Evolutionary conservation across 2,329 filamentous ascomycete genomes (phyloP).

Genomic region (Trichoderma sp.): DNA sequence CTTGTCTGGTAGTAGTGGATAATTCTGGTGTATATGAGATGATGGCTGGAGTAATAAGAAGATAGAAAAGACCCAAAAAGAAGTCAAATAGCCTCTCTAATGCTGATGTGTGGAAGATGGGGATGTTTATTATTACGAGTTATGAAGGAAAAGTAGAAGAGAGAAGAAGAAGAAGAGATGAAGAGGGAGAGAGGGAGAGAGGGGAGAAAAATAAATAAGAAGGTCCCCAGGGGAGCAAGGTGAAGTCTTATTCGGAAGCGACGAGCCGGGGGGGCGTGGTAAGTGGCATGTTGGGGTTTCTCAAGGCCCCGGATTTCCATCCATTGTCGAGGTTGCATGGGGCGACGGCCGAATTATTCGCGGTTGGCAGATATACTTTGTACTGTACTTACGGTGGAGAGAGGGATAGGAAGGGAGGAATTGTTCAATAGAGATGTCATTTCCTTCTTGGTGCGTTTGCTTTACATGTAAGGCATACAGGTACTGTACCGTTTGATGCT

Average conservation of each 20-base stretch:
- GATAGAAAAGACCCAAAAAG: neutral
- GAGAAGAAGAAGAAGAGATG: neutral
- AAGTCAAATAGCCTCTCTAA: neutral
- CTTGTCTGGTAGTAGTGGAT: slow-evolving; percentile 23
- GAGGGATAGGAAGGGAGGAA: neutral
- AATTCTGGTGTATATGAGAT: neutral
- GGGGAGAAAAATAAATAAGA: slow-evolving; percentile 9
- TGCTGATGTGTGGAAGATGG: neutral
- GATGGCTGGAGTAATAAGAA: neutral
- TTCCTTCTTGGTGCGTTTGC: too few species aligned
- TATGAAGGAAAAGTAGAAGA: neutral
- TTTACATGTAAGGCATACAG: neutral
- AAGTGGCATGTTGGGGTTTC: slow-evolving; percentile 15
- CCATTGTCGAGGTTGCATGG: slow-evolving; percentile 3
- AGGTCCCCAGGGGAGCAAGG: neutral
- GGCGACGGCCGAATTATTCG: neutral
- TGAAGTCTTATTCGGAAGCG: slow-evolving; percentile 18
- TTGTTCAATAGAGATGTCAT: too few species aligned
- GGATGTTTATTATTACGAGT: neutral
- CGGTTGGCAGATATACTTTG: neutral
- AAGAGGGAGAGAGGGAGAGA: neutral
- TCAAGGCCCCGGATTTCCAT: slow-evolving; percentile 5
- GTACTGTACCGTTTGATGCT: neutral
- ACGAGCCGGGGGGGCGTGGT: slow-evolving; percentile 13
- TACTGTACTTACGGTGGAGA: neutral